These are phyloP conservation scores for Ceratobasidium sp. DNA, from an alignment of 1,284 basidiomycete genomes.

Conservation along the genomic window DNA sequence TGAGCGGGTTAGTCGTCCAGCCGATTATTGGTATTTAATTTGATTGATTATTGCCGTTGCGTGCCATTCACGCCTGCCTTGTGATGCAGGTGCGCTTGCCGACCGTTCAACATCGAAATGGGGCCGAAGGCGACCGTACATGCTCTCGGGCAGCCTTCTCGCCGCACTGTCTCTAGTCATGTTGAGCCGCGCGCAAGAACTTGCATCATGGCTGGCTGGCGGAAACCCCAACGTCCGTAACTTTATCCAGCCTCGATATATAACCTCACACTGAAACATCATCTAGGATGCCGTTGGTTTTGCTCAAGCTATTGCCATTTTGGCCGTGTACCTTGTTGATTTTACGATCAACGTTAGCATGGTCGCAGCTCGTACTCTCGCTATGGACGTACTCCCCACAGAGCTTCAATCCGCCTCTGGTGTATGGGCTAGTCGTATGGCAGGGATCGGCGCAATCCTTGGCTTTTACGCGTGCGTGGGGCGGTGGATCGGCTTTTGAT, in stretches of 20 bases:
- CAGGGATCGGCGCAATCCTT: conserved; percentile 78
- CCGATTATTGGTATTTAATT: conserved; percentile 72
- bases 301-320: conserved; percentile 80
- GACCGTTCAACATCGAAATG: conserved; percentile 88
- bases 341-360: conserved; percentile 88
- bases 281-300: conserved; percentile 18
- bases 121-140: conserved; percentile 86
- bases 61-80: not conserved
- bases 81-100: conserved; percentile 68
- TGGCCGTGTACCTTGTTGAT: conserved; percentile 90
- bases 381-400: conserved; percentile 60
- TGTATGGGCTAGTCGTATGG: conserved; percentile 94
- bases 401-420: conserved; percentile 60
- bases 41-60: too few species aligned
- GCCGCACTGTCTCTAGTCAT: conserved; percentile 79
- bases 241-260: not conserved
- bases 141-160: conserved; percentile 72
- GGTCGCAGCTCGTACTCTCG: conserved; percentile 54
- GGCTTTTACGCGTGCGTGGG: conserved; percentile 73
- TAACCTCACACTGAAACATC: conserved; percentile 7
- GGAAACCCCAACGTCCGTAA: not conserved
- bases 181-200: conserved; percentile 80
- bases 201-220: conserved; percentile 62
- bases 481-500: not conserved
- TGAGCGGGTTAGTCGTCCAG: conserved; percentile 91